phyloP scores from a whole-genome alignment of 352 stramenopile genomes.

The Phytophthora citrophthora region DNA sequence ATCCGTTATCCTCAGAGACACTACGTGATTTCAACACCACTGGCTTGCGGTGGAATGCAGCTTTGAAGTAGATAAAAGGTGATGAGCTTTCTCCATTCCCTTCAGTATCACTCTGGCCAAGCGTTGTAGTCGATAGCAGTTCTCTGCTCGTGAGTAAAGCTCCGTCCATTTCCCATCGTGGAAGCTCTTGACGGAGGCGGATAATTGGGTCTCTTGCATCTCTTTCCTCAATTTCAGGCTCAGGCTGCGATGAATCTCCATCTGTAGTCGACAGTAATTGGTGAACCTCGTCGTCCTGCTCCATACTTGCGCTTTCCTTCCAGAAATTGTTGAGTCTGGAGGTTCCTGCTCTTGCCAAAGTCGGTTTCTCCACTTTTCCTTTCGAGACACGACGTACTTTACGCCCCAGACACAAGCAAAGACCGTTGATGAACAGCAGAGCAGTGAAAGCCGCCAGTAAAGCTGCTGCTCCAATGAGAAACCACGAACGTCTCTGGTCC shows the following conservation, averaged over 20 bases:
- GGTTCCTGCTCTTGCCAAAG: slow-evolving; percentile 15
- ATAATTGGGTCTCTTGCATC: slow-evolving; percentile 11
- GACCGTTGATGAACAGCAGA: slow-evolving; percentile 25
- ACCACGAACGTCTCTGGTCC: slow-evolving; percentile 43
- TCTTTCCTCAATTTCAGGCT: slow-evolving; percentile 11
- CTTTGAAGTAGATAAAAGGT: slow-evolving; percentile 36
- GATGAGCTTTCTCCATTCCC: slow-evolving; percentile 17
- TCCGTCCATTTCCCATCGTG: slow-evolving; percentile 15
- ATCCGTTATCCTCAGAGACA: neutral
- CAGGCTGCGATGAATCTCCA: slow-evolving; percentile 17
- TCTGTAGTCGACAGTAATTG: slow-evolving; percentile 24
- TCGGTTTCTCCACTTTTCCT: slow-evolving; percentile 2
- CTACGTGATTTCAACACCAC: slow-evolving; percentile 31
- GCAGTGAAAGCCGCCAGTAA: slow-evolving; percentile 24
- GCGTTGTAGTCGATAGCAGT: neutral
- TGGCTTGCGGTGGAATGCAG: slow-evolving; percentile 21
- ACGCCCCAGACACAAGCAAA: slow-evolving; percentile 30
- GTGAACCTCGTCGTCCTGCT: slow-evolving; percentile 25
- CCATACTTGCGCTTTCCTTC: slow-evolving; percentile 18
- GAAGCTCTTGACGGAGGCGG: slow-evolving; percentile 27
- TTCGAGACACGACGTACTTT: slow-evolving; percentile 14
- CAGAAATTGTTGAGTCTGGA: slow-evolving; percentile 27
- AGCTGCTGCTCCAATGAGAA: slow-evolving; percentile 34
- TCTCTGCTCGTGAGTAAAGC: slow-evolving; percentile 18
- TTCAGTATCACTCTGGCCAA: neutral